These are phyloP conservation scores for Trichophaea hybrida DNA, from an alignment of 2,329 filamentous ascomycete species.

Conservation along the genomic window DNA sequence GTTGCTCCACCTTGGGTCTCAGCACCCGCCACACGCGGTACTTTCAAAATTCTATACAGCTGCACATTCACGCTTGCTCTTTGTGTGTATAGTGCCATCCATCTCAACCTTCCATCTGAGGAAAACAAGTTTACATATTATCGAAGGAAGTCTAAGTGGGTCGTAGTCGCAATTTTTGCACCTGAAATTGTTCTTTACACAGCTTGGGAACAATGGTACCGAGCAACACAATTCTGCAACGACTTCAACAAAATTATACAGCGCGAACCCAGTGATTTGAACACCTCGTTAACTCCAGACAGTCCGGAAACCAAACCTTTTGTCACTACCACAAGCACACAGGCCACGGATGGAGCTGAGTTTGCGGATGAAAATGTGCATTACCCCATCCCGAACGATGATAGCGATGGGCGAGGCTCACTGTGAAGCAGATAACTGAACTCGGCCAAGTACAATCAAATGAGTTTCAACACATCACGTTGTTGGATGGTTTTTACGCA, in stretches of 20 bases:
- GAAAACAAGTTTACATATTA: not conserved
- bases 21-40: constrained; percentile 28
- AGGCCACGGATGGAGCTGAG: too few species aligned
- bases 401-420: not conserved
- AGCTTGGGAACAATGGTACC: not conserved
- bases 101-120: constrained; percentile 29
- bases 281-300: too few species aligned
- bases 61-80: constrained; percentile 30
- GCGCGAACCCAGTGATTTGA: too few species aligned
- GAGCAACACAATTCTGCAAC: not conserved
- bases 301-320: too few species aligned
- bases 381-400: not conserved
- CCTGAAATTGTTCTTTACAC: constrained; percentile 1
- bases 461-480: not conserved
- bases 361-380: not conserved
- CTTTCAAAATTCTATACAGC: constrained; percentile 28
- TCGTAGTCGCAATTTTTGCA: not conserved
- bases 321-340: too few species aligned
- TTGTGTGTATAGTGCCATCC: constrained; percentile 31
- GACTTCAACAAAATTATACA: not conserved
- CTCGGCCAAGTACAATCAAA: not conserved
- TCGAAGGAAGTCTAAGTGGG: not conserved
- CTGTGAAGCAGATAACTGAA: not conserved
- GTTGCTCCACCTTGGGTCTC: not conserved
- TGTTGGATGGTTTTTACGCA: not conserved